Base-by-base conservation (phyloP, 495 filamentous ascomycete species). In the Podospora anserina region DNA sequence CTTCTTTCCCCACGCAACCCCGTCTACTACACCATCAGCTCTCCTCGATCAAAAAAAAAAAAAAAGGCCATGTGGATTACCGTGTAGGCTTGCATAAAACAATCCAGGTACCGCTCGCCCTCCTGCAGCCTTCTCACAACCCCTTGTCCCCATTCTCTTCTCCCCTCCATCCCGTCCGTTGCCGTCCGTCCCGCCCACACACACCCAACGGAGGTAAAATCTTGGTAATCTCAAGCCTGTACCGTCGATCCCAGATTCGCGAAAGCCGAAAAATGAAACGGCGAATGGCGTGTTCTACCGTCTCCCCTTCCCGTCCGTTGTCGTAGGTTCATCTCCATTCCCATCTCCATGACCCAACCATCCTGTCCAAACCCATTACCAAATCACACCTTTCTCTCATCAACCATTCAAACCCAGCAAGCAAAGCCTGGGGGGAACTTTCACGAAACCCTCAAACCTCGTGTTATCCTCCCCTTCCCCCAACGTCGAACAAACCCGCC, bases 221-320 rank as follows among this genome's bases (percentile, higher is more conserved):
- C 39, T 49, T 49, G 39, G 23, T 20, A 58, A 27, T 58, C 56
- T 58, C 23, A 9, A 9, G n/a, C 23, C 4, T 4, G 56, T 20
- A 58, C 9, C 11, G 61, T 58, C 49, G 61, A 69, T 69, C 63
- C 30, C 34, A 66, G 68, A 69, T 69, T 64, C 55, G 63, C 54
- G 56, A 58, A 27, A 58, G 56, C 19, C 23, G 32, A 34, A 66
- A 16, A 63, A 57, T 61, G 34, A 63, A 64, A 65, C 39, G 54
- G 56, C 27, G n/a, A 26, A 65, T 61, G 32, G 39, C 19, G 55
- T 63, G 63, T 23, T 64, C 11, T 11, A 39, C 34, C 34, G 34
- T 39, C 34, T 49, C 7, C 39, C 39, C 39, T 16, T 49, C 39
- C 39, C 39, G 39, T 49, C 39, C 39, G 39, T 58, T 58, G n/a